Evolutionary conservation across 108 stramenopile genomes (phyloP), one percentile per base, ranked within the genome.

Genomic region (Chaetoceros tenuissimus): DNA sequence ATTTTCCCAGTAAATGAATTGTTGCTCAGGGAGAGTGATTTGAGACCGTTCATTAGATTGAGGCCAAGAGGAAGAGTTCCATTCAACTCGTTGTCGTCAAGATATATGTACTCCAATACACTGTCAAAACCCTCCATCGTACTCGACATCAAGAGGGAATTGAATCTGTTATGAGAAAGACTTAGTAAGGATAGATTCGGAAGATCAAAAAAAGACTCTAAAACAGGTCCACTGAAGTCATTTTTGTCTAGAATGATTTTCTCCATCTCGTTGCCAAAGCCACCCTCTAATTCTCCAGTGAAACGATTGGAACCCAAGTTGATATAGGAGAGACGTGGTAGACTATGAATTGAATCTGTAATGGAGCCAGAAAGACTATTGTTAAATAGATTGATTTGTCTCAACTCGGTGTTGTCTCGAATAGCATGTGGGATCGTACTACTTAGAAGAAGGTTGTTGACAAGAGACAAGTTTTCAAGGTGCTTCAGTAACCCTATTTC

Each of bases 181-280:
- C 23, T 67, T 49, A 7, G 53, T 29, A 2, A 27, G 48, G 26
- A 67, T 25, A 55, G 3, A 55, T 53, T 5, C 55, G 34, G 8
- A 46, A 23, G 1, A n/a, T 24, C 1, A 28, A 28, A 0, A 66
- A 69, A 18, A 78, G 30, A 13, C 18, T 29, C 20, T 66, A 60
- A 2, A 20, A 91, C 59, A 10, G 24, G 31, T 16, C 89, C 89
- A 30, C 26, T 57, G 18, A 91, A 61, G 26, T 68, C 51, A 63
- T 91, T 91, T 17, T 67, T 27, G 47, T 85, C 76, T 48, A 91
- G 51, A 48, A 80, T 80, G 26, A 91, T 48, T 51, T 79, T 74
- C 47, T 84, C 73, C 0, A 90, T 31, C 24, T 45, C 59, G 8
- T 55, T 43, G 8, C 58, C 68, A 29, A 84, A 62, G 0, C 57